Percentiles rank a stretch among this genome's conserved stretches.
Evolutionary conservation across 2,329 filamentous ascomycete species (phyloP).

Genomic region (Triangularia setosa): DNA sequence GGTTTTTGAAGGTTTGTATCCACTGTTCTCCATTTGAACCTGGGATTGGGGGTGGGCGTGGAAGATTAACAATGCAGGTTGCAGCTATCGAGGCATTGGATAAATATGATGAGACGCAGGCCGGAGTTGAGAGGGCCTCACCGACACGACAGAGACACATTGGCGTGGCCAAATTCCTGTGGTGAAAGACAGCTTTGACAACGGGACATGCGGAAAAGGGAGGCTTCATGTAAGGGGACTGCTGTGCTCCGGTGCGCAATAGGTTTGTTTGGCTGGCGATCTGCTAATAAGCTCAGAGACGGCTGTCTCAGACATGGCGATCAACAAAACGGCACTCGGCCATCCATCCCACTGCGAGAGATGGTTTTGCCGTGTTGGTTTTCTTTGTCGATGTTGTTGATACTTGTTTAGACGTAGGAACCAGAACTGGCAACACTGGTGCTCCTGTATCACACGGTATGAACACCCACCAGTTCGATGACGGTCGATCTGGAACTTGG

Average conservation of each 20-base stretch:
- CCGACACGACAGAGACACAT: too few species aligned
- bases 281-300: not conserved
- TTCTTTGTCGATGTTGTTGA: not conserved
- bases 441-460: not conserved
- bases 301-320: conserved; percentile 7
- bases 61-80: not conserved
- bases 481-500: not conserved
- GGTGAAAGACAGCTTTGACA: not conserved
- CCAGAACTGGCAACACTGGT: not conserved
- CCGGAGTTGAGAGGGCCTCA: not conserved
- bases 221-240: not conserved
- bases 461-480: not conserved
- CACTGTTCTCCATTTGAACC: conserved; percentile 8
- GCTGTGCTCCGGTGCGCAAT: not conserved
- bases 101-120: not conserved
- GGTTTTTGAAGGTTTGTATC: conserved; percentile 7
- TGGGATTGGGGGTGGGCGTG: conserved; percentile 5
- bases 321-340: not conserved
- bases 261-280: not conserved
- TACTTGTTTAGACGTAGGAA: not conserved
- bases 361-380: not conserved
- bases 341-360: not conserved
- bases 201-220: not conserved
- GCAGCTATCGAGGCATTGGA: not conserved
- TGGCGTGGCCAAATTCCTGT: not conserved